phyloP scores from a whole-genome alignment of 257 asterid genomes.

The Fraxinus excelsior region DNA sequence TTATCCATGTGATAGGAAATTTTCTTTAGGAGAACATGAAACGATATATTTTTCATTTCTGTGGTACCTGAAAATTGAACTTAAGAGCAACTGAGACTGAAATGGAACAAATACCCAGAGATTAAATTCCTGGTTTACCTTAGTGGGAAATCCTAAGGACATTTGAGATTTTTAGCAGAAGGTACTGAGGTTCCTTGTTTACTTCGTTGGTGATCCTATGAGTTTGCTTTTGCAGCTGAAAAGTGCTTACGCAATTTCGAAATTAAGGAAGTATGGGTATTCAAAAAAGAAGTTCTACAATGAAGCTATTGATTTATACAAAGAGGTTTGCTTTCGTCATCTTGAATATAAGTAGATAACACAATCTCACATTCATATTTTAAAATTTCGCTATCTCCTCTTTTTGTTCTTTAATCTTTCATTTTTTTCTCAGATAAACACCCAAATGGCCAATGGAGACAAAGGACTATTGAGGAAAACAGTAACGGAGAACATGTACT shows the following conservation, averaged over 20 bases:
- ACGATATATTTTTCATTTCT: slow-evolving; percentile 15
- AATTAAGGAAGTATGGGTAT: slow-evolving; percentile 78
- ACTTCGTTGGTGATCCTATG: slow-evolving; percentile 17
- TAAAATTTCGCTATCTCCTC: slow-evolving; percentile 19
- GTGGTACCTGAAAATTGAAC: slow-evolving; percentile 18
- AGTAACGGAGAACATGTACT: slow-evolving; percentile 87
- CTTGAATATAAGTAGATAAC: slow-evolving; percentile 11
- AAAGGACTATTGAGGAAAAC: slow-evolving; percentile 69
- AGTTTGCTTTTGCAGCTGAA: slow-evolving; percentile 62
- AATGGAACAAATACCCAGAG: neutral
- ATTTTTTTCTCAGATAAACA: slow-evolving; percentile 59
- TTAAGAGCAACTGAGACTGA: neutral
- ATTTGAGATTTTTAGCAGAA: slow-evolving; percentile 4
- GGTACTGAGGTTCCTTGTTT: slow-evolving; percentile 9
- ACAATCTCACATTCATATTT: slow-evolving; percentile 14
- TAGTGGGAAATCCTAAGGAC: neutral
- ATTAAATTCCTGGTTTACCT: slow-evolving; percentile 10
- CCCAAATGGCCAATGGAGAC: slow-evolving; percentile 82
- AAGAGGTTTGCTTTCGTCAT: slow-evolving; percentile 60
- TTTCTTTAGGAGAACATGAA: slow-evolving; percentile 9
- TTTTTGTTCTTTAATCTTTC: slow-evolving; percentile 21
- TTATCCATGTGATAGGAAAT: slow-evolving; percentile 15
- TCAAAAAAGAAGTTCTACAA: slow-evolving; percentile 73
- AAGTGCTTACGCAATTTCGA: slow-evolving; percentile 81
- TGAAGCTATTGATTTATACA: slow-evolving; percentile 74